phyloP scores from a whole-genome alignment of 1,139 yeast genomes.

The Casaregolazyma suthepensis region DNA sequence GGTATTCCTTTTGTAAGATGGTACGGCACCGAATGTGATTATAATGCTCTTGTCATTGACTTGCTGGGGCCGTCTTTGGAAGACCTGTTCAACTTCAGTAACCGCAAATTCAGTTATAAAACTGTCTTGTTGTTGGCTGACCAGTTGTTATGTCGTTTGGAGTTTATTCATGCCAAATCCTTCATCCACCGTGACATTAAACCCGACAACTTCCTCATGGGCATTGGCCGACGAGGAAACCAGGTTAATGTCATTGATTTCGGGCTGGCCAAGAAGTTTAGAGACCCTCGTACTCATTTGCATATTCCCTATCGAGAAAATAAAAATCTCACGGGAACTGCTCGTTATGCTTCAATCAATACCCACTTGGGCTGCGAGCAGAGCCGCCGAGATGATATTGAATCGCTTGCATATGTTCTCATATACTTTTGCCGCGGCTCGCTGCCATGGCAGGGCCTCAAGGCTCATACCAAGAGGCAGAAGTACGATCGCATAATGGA shows the following conservation, averaged over 20 bases:
- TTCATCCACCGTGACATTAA: constrained; percentile 85
- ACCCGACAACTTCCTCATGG: constrained; percentile 96
- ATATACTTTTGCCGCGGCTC: constrained; percentile 94
- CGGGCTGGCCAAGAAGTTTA: constrained; percentile 91
- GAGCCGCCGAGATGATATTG: constrained; percentile 93
- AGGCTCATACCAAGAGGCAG: constrained; percentile 95
- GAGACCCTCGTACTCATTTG: constrained; percentile 92
- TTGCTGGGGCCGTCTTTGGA: constrained; percentile 92
- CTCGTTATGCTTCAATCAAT: constrained; percentile 91
- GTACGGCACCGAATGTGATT: constrained; percentile 96
- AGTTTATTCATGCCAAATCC: constrained; percentile 91
- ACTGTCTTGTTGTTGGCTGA: constrained; percentile 91
- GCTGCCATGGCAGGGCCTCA: constrained; percentile 97
- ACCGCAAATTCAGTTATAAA: constrained; percentile 85
- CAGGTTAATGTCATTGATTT: constrained; percentile 96
- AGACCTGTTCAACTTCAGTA: constrained; percentile 93
- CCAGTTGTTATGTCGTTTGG: constrained; percentile 89
- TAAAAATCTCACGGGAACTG: constrained; percentile 95
- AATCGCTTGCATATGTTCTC: constrained; percentile 89
- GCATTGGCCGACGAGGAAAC: constrained; percentile 90
- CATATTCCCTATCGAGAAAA: constrained; percentile 96
- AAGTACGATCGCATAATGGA: constrained; percentile 96
- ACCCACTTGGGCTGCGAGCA: constrained; percentile 97
- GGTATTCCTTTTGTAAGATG: constrained; percentile 97
- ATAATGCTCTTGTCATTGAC: constrained; percentile 95